phyloP scores from a whole-genome alignment of 441 rosid genomes.

The Populus hybrid region DNA sequence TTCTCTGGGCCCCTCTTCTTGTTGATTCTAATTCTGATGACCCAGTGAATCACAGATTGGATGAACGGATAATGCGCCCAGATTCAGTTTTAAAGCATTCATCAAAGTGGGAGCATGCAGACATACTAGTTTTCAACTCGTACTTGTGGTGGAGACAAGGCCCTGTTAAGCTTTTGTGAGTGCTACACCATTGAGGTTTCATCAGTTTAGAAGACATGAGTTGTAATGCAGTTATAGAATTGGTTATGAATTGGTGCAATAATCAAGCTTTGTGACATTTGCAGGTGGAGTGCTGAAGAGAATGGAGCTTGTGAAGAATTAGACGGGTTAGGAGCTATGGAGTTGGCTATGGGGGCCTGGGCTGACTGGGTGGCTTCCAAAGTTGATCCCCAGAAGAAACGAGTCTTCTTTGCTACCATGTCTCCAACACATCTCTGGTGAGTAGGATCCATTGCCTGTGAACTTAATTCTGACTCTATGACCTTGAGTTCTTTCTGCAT shows the following conservation, averaged over 20 bases:
- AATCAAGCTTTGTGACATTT: constrained; percentile 14
- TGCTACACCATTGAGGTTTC: constrained; percentile 9
- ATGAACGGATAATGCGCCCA: constrained; percentile 73
- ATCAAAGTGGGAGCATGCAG: constrained; percentile 90
- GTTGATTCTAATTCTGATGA: constrained; percentile 96
- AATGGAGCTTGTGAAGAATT: constrained; percentile 74
- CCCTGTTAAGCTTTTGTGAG: constrained; percentile 81
- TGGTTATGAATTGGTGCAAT: not conserved
- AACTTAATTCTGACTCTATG: not conserved
- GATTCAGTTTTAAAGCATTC: constrained; percentile 93
- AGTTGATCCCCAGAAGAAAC: constrained; percentile 46
- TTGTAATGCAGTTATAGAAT: not conserved
- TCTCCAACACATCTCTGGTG: constrained; percentile 91
- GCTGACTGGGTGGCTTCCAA: constrained; percentile 76
- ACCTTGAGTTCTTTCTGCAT: not conserved
- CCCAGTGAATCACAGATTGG: constrained; percentile 86
- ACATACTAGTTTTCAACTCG: constrained; percentile 79
- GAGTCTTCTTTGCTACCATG: constrained; percentile 80
- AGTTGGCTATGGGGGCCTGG: constrained; percentile 88
- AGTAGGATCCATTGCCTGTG: constrained; percentile 2
- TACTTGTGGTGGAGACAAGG: constrained; percentile 99
- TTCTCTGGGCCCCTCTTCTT: constrained; percentile 94
- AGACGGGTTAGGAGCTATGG: constrained; percentile 76
- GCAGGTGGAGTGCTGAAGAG: constrained; percentile 81
- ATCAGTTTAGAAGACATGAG: not conserved